Conservation (phyloP, 2,329 filamentous ascomycete genomes). For the Fusarium sp. region DNA sequence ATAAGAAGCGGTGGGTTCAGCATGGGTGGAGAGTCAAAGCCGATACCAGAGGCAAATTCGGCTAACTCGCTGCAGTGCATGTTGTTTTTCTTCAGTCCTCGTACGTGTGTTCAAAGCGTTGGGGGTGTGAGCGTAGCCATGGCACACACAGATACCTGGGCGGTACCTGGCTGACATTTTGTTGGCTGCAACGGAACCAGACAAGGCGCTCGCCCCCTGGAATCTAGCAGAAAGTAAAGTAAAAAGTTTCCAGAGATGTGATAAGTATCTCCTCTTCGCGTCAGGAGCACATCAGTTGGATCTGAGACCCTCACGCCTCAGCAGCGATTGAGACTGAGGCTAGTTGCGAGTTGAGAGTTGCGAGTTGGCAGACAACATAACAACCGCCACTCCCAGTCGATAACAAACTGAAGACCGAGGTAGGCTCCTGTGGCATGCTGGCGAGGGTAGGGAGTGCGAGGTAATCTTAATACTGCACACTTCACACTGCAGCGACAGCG, state of each 20-base stretch:
- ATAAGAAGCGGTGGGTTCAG: conserved; percentile 11
- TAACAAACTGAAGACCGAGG: neutral
- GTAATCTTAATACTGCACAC: conserved; percentile 40
- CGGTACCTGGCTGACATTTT: neutral
- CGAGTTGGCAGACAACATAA: neutral
- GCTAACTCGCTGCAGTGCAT: conserved; percentile 2
- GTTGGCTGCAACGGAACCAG: neutral
- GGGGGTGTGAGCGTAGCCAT: conserved; percentile 8
- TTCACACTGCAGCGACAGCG: conserved; percentile 42
- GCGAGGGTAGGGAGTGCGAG: conserved; percentile 26
- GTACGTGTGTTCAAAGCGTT: too few relatives aligned
- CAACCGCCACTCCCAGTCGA: neutral
- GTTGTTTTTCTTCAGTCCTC: neutral
- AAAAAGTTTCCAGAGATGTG: neutral
- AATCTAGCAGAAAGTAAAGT: conserved; percentile 20
- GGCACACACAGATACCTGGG: neutral
- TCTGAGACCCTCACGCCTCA: neutral
- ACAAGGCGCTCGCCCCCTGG: conserved; percentile 18
- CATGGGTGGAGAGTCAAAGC: neutral
- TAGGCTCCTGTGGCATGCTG: conserved; percentile 4
- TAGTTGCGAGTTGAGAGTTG: neutral
- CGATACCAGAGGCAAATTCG: conserved; percentile 11
- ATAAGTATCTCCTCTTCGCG: neutral
- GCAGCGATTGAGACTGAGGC: neutral
- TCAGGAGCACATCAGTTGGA: neutral